Evolutionary conservation across 495 filamentous ascomycete genomes (phyloP).

Genomic region (Penicillium cosmopolitanum): DNA sequence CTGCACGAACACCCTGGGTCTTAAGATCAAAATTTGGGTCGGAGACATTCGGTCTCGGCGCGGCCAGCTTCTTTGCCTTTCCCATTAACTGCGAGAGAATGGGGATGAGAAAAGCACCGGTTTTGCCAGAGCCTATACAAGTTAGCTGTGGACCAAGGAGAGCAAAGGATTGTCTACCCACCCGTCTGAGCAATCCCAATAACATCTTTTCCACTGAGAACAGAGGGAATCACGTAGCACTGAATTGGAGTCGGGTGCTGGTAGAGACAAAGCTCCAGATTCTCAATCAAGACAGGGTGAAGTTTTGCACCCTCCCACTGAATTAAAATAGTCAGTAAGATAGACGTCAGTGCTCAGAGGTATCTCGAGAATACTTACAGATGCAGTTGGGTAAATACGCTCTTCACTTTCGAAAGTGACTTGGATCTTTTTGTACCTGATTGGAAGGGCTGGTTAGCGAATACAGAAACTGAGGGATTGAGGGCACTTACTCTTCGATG

Average conservation of each 20-base stretch:
- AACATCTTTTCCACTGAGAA: constrained; percentile 70
- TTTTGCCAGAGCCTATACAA: constrained; percentile 86
- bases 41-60: constrained; percentile 66
- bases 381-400: constrained; percentile 32
- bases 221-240: constrained; percentile 76
- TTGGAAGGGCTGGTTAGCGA: constrained; percentile 3
- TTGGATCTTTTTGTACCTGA: constrained; percentile 37
- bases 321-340: constrained; percentile 20
- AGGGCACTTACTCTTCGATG: constrained; percentile 40
- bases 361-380: constrained; percentile 44
- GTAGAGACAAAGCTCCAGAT: constrained; percentile 71
- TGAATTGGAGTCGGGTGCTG: constrained; percentile 82
- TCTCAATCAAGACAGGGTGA: constrained; percentile 80
- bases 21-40: constrained; percentile 43
- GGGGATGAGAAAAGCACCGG: constrained; percentile 87
- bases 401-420: constrained; percentile 38
- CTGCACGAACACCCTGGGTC: constrained; percentile 60
- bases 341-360: constrained; percentile 40
- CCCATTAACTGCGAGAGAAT: constrained; percentile 91
- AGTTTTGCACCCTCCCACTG: constrained; percentile 78
- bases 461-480: not conserved
- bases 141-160: constrained; percentile 9
- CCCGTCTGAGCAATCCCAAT: constrained; percentile 92
- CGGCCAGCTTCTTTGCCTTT: constrained; percentile 82
- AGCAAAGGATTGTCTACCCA: constrained; percentile 42